Evolutionary conservation across 1,284 basidiomycete genomes (phyloP).

Genomic region (Marasmius oreades): DNA sequence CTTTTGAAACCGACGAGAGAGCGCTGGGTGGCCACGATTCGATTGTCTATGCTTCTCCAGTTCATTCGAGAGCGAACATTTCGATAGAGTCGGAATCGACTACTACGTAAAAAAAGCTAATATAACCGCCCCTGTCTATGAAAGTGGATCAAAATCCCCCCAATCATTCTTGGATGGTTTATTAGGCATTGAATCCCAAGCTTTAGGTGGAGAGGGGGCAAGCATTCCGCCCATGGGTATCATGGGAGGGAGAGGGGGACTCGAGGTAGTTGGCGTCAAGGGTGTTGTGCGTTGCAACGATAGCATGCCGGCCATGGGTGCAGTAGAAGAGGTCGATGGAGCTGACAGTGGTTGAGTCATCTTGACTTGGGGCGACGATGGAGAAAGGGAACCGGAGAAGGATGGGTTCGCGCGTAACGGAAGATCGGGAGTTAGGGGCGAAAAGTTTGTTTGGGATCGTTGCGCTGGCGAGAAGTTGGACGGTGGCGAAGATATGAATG

Average conservation of each 20-base stretch:
- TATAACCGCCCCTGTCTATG: slow-evolving; percentile 27
- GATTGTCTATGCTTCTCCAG: slow-evolving; percentile 50
- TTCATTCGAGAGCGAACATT: slow-evolving; percentile 45
- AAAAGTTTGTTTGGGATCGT: too few relatives aligned
- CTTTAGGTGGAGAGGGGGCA: slow-evolving; percentile 52
- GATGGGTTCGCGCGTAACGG: background rate
- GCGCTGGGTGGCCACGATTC: slow-evolving; percentile 35
- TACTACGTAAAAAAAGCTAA: slow-evolving; percentile 12
- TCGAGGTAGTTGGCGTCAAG: slow-evolving; percentile 22
- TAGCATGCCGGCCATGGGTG: slow-evolving; percentile 2
- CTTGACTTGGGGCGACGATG: background rate
- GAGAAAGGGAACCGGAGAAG: background rate
- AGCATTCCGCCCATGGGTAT: slow-evolving; percentile 46
- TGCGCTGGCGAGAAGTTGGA: too few relatives aligned
- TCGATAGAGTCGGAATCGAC: slow-evolving; percentile 40
- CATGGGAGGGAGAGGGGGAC: slow-evolving; percentile 33
- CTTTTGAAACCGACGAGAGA: slow-evolving; percentile 24
- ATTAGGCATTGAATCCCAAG: slow-evolving; percentile 40
- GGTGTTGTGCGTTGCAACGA: background rate
- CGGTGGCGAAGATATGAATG: too few relatives aligned
- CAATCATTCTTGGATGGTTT: slow-evolving; percentile 62
- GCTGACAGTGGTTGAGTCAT: background rate
- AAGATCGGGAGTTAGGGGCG: too few relatives aligned
- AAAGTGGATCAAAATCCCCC: slow-evolving; percentile 78
- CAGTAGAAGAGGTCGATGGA: background rate